phyloP scores from a whole-genome alignment of 2,329 filamentous ascomycete genomes.

The Fusarium pseudonygamai region DNA sequence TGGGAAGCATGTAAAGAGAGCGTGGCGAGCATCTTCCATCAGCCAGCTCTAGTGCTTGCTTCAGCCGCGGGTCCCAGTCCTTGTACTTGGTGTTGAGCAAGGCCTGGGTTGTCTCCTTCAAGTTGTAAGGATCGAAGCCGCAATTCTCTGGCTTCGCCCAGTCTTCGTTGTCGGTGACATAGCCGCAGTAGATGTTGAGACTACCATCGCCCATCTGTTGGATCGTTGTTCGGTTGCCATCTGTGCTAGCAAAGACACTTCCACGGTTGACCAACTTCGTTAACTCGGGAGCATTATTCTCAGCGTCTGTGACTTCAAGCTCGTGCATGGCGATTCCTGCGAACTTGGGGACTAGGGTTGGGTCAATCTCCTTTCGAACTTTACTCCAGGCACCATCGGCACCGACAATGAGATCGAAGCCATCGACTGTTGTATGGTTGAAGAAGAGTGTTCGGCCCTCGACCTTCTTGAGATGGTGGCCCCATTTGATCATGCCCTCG shows the following conservation, averaged over 20 bases:
- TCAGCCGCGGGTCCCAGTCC: slow-evolving; percentile 56
- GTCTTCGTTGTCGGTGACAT: slow-evolving; percentile 51
- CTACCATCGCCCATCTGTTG: slow-evolving; percentile 59
- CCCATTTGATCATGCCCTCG: slow-evolving; percentile 57
- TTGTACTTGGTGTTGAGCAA: slow-evolving; percentile 48
- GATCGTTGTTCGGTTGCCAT: slow-evolving; percentile 52
- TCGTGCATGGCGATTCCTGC: slow-evolving; percentile 56
- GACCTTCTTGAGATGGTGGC: slow-evolving; percentile 53
- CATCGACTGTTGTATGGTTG: slow-evolving; percentile 45
- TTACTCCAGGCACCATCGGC: slow-evolving; percentile 53
- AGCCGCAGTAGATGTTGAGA: slow-evolving; percentile 52
- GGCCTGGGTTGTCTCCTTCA: slow-evolving; percentile 50
- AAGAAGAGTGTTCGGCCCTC: slow-evolving; percentile 51
- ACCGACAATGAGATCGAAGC: slow-evolving; percentile 53
- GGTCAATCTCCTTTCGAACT: slow-evolving; percentile 46
- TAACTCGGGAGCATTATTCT: slow-evolving; percentile 54
- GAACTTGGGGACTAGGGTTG: slow-evolving; percentile 54
- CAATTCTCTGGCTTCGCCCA: slow-evolving; percentile 52
- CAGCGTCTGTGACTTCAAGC: slow-evolving; percentile 53
- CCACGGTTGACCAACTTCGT: slow-evolving; percentile 58
- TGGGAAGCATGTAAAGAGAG: slow-evolving; percentile 63
- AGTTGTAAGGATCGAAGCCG: slow-evolving; percentile 54
- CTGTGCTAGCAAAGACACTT: slow-evolving; percentile 55
- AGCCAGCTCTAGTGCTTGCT: slow-evolving; percentile 53
- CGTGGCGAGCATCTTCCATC: slow-evolving; percentile 52